These are phyloP conservation scores for Noccaea caerulescens DNA, from an alignment of 345 rosid genomes.

Conservation along the genomic window DNA sequence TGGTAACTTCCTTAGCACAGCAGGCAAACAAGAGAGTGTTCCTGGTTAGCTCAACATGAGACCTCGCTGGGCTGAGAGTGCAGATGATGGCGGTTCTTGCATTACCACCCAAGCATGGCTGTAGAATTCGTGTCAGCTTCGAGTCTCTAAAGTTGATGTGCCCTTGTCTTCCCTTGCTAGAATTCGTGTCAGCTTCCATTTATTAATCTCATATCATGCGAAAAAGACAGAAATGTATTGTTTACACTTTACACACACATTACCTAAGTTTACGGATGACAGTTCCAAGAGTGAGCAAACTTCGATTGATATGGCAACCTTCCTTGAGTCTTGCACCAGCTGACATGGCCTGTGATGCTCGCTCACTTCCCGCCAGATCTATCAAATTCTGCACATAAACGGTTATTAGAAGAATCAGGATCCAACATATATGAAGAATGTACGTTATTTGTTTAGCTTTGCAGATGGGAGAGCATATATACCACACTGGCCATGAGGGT, in stretches of 20 bases:
- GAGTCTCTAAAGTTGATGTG: constrained; percentile 98
- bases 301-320: constrained; percentile 97
- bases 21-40: constrained; percentile 96
- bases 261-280: constrained; percentile 96
- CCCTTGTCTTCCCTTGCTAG: constrained; percentile 91
- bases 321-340: constrained; percentile 92
- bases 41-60: constrained; percentile 95
- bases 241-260: constrained; percentile 27
- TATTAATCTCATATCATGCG: neutral
- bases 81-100: constrained; percentile 96
- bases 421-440: neutral
- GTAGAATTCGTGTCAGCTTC: constrained; percentile 90
- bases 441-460: neutral
- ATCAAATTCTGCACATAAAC: constrained; percentile 71
- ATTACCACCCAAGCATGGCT: constrained; percentile 97
- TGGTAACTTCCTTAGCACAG: constrained; percentile 93
- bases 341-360: constrained; percentile 91
- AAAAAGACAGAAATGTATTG: constrained; percentile 7
- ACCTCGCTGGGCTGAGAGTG: constrained; percentile 96
- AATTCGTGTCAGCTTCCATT: neutral
- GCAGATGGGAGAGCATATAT: constrained; percentile 36
- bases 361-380: constrained; percentile 97
- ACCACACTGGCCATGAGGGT: constrained; percentile 94
- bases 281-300: constrained; percentile 89
- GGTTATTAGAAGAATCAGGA: constrained; percentile 1